Percentiles rank a stretch among this genome's conserved stretches.
phyloP scores from a whole-genome alignment of 495 filamentous ascomycete species.

The Neurospora hispaniola region DNA sequence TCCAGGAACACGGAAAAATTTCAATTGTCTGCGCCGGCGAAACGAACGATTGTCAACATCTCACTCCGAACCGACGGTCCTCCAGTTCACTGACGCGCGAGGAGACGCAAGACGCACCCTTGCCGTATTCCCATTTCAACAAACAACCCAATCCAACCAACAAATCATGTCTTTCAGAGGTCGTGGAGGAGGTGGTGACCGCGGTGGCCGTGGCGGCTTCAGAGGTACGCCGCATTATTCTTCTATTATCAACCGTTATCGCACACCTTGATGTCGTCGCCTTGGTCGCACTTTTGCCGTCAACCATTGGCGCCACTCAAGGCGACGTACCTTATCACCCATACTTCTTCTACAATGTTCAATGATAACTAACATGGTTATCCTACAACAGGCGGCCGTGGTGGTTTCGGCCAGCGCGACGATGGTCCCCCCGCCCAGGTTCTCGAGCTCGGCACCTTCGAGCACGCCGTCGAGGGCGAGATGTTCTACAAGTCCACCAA shows the following conservation, averaged over 20 bases:
- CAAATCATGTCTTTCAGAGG: not conserved
- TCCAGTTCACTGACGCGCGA: not conserved
- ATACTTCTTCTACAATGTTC: not conserved
- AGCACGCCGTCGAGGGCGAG: constrained; percentile 93
- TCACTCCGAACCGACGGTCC: not conserved
- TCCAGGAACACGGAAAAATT: not conserved
- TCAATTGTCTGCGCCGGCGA: not conserved
- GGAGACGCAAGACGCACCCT: not conserved
- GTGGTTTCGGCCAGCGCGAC: constrained; percentile 43
- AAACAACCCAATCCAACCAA: not conserved
- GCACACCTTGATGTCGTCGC: not conserved
- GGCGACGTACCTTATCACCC: not conserved
- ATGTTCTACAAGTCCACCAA: constrained; percentile 91
- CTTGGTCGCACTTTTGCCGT: not conserved
- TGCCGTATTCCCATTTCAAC: not conserved
- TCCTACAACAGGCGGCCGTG: constrained; percentile 27
- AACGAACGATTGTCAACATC: not conserved
- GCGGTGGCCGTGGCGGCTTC: not conserved
- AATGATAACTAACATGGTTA: not conserved
- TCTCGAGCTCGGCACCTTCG: constrained; percentile 78
- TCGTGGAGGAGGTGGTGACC: not conserved
- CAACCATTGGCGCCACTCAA: not conserved
- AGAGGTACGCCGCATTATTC: not conserved
- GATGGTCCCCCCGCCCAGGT: constrained; percentile 43
- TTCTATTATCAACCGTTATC: not conserved